Evolutionary conservation across 2,329 filamentous ascomycete genomes (phyloP).

Genomic region (Fusarium coffeatum): DNA sequence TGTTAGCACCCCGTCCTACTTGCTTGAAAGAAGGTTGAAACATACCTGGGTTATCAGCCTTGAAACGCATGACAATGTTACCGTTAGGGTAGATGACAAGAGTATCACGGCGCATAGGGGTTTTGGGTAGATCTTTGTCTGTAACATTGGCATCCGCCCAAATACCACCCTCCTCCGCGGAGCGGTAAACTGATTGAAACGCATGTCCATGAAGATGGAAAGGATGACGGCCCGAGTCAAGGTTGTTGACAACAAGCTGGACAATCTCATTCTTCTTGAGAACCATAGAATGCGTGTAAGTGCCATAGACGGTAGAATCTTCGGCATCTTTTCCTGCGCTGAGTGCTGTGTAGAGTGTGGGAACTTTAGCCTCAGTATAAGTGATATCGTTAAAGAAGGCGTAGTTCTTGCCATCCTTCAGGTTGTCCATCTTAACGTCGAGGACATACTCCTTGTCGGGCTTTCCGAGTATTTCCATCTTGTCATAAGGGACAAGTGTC

Average conservation of each 20-base stretch:
- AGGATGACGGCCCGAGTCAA: constrained; percentile 76
- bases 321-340: constrained; percentile 69
- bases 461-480: constrained; percentile 67
- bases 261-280: constrained; percentile 75
- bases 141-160: constrained; percentile 58
- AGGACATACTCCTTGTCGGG: constrained; percentile 74
- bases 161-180: constrained; percentile 66
- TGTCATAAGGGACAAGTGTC: constrained; percentile 75
- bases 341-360: constrained; percentile 81
- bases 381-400: constrained; percentile 83
- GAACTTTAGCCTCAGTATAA: constrained; percentile 79
- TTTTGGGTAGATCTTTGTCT: constrained; percentile 61
- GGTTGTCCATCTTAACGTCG: constrained; percentile 71
- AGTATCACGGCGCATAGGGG: constrained; percentile 77
- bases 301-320: constrained; percentile 72
- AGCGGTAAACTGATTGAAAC: constrained; percentile 76
- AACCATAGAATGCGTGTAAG: constrained; percentile 73
- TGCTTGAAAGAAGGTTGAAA: not conserved
- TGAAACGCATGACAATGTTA: constrained; percentile 76
- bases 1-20: not conserved
- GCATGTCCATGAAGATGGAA: constrained; percentile 84
- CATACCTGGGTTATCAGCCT: constrained; percentile 72
- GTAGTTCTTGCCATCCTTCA: constrained; percentile 69
- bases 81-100: constrained; percentile 73
- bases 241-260: constrained; percentile 80